Percentiles rank a stretch among this genome's conserved stretches.
These are phyloP conservation scores for Knoxia roxburghii DNA, from an alignment of 257 asterid species.

Conservation along the genomic window DNA sequence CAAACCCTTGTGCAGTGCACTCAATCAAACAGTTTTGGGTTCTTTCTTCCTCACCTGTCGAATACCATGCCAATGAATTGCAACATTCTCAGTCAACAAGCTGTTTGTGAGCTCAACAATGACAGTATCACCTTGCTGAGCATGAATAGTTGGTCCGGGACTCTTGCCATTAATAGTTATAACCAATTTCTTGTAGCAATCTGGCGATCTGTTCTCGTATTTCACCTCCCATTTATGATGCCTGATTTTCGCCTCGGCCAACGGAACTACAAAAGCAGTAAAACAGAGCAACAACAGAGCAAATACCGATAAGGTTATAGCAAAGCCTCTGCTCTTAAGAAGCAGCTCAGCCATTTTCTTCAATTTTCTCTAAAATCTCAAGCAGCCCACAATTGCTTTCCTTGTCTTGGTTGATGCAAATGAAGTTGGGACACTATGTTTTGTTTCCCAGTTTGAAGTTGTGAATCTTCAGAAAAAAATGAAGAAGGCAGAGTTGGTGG, in stretches of 20 bases:
- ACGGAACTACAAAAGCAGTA: not conserved
- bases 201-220: constrained; percentile 77
- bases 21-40: too few relatives aligned
- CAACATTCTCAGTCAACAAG: constrained; percentile 69
- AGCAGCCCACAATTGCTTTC: not conserved
- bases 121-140: constrained; percentile 70
- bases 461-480: too few relatives aligned
- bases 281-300: constrained; percentile 7
- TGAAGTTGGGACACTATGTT: too few relatives aligned
- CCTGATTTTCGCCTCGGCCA: constrained; percentile 46
- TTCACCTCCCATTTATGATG: constrained; percentile 77
- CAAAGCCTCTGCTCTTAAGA: constrained; percentile 6
- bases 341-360: constrained; percentile 12
- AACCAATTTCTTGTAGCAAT: constrained; percentile 59
- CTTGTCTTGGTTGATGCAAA: too few relatives aligned
- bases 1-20: not conserved
- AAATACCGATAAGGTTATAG: not conserved
- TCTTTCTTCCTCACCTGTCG: constrained; percentile 50
- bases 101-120: constrained; percentile 69
- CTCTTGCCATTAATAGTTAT: constrained; percentile 73
- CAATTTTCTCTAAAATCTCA: not conserved
- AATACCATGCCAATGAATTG: constrained; percentile 96
- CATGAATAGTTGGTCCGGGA: constrained; percentile 86
- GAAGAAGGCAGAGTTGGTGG: too few relatives aligned
- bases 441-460: too few relatives aligned